Base-by-base conservation (phyloP, 2,329 filamentous ascomycete genomes). In the Camptophora hylomeconis region DNA sequence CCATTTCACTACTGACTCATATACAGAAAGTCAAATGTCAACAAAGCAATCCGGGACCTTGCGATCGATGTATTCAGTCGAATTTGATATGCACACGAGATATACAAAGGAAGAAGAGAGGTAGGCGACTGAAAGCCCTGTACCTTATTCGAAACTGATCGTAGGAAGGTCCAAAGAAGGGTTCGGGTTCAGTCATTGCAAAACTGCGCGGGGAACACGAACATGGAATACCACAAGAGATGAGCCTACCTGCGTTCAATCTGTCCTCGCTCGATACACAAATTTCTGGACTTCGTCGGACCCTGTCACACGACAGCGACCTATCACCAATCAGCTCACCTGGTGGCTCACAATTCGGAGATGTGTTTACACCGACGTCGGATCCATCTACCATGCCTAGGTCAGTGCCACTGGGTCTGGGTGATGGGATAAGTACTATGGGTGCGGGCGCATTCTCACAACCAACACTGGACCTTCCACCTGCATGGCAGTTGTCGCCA, bases 141-240 rank as follows among this genome's bases (percentile, higher is more conserved):
- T 20, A 20, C 8, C 8, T 20, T 20, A n/a, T n/a, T 20, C 19
- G 8, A 20, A n/a, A 20, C 15, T 28, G 25, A 33, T 23, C 3
- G 13, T 25, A 13, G 7, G 17, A 13, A 33, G 31, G 42, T 14
- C 42, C 42, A 11, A 45, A 45, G 34, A 45, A 43, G 26, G 42
- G 42, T 17, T 43, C 42, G 22, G 42, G 42, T n/a, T 43, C 40
- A 5, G 40, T 45, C 15, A 43, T 45, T 20, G 40, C 42, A 17
- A 42, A 39, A 31, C 32, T 45, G 26, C 33, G 42, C 19, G 42
- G 42, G 31, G 42, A 45, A 26, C 33, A 26, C 17, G 35, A 36
- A 11, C 30, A 39, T 8, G 25, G 24, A 5, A 24, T 35, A 13
- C 19, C 28, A 7, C 37, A 43, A 25, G 42, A 42, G 20, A 20